These are phyloP conservation scores for apple (Malus domestica) DNA, from an alignment of 306 rosid species.

Conservation along the genomic window DNA sequence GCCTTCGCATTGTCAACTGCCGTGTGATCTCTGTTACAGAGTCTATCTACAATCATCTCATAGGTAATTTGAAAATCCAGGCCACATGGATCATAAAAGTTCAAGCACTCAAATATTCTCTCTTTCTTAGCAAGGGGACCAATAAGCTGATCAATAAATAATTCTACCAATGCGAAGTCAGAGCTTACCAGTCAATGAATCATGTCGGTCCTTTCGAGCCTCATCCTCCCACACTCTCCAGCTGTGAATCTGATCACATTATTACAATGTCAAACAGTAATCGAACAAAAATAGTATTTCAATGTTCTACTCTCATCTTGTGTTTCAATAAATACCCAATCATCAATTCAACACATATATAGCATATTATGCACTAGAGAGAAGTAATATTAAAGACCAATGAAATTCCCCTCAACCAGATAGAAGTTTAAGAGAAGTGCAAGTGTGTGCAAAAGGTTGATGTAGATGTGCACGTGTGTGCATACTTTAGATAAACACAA, in stretches of 20 bases:
- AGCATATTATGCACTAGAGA: neutral
- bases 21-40: constrained; percentile 53
- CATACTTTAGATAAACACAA: neutral
- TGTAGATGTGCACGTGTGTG: neutral
- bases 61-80: neutral
- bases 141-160: neutral
- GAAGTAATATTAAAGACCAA: neutral
- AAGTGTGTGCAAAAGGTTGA: neutral
- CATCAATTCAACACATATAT: neutral
- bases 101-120: neutral
- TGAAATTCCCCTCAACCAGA: neutral
- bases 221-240: constrained; percentile 96
- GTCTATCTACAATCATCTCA: neutral
- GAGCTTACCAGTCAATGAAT: constrained; percentile 55
- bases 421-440: neutral
- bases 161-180: constrained; percentile 2
- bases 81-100: neutral
- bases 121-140: neutral
- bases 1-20: constrained; percentile 70
- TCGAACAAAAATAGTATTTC: neutral
- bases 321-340: neutral
- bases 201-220: constrained; percentile 68
- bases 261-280: constrained; percentile 25
- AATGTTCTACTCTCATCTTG: neutral
- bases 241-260: constrained; percentile 71